These are phyloP conservation scores for Penicillium glabrum DNA, from an alignment of 2,329 filamentous ascomycete genomes.

Conservation along the genomic window DNA sequence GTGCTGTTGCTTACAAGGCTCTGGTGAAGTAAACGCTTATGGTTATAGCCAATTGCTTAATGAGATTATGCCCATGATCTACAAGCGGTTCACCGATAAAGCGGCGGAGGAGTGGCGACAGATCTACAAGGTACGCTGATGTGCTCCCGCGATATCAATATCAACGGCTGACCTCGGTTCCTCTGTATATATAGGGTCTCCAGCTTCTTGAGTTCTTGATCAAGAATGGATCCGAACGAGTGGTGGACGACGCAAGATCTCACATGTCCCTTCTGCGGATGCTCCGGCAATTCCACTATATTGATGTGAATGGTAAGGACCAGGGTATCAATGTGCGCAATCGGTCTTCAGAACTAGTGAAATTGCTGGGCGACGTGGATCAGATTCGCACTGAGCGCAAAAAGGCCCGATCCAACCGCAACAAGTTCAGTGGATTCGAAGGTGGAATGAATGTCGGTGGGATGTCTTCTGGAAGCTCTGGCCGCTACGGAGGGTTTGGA, in stretches of 20 bases:
- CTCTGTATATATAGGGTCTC: conserved; percentile 55
- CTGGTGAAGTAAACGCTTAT: background rate
- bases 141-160: background rate
- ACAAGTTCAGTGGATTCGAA: conserved; percentile 94
- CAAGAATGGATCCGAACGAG: conserved; percentile 96
- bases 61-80: conserved; percentile 99
- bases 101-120: conserved; percentile 97
- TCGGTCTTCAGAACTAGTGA: conserved; percentile 89
- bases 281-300: conserved; percentile 97
- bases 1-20: conserved; percentile 33
- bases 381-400: conserved; percentile 65
- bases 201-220: conserved; percentile 96
- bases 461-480: conserved; percentile 49
- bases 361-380: conserved; percentile 76
- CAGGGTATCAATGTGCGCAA: conserved; percentile 98
- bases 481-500: conserved; percentile 86
- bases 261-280: conserved; percentile 96
- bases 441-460: conserved; percentile 67
- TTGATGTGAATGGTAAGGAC: conserved; percentile 94
- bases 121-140: conserved; percentile 79
- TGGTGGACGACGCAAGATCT: conserved; percentile 94
- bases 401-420: conserved; percentile 85
- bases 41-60: conserved; percentile 82
- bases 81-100: conserved; percentile 98
- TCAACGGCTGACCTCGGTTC: conserved; percentile 1